These are phyloP conservation scores for barrel medic (Medicago truncatula) DNA, from an alignment of 306 rosid species.

Conservation along the genomic window DNA sequence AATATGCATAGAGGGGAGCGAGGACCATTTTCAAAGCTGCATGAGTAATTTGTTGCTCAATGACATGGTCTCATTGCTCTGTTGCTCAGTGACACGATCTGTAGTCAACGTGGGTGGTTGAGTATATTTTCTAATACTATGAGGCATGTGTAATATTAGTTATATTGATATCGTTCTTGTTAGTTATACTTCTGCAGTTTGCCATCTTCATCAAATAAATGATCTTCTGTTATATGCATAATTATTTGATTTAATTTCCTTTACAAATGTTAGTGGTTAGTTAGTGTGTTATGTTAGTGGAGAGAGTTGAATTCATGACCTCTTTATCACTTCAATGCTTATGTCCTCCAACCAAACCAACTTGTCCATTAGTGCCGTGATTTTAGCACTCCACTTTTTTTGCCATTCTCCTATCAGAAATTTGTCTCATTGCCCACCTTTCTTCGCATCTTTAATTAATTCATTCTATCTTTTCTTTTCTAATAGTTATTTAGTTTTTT, in stretches of 20 bases:
- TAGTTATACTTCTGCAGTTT: not conserved
- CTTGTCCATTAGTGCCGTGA: not conserved
- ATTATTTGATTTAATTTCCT: not conserved
- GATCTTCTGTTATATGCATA: not conserved
- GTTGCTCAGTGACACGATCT: not conserved
- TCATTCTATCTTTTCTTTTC: not conserved
- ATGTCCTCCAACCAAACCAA: not conserved
- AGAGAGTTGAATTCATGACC: not conserved
- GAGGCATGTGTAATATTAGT: not conserved
- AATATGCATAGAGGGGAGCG: no score
- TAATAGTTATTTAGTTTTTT: not conserved
- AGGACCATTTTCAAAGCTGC: slow-evolving; percentile 66
- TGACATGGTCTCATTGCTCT: not conserved
- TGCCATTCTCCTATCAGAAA: no score
- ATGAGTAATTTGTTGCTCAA: slow-evolving; percentile 48
- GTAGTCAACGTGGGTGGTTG: not conserved
- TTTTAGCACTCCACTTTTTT: not conserved
- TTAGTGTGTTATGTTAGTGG: not conserved
- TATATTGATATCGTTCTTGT: not conserved
- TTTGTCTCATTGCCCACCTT: not conserved
- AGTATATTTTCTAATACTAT: not conserved
- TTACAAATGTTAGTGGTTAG: not conserved
- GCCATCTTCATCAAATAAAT: not conserved
- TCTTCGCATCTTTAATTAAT: not conserved
- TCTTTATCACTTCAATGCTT: not conserved